Evolutionary conservation across 305 asterid genomes (phyloP), one percentile per base, ranked within the genome.

Genomic region (Withania somnifera): DNA sequence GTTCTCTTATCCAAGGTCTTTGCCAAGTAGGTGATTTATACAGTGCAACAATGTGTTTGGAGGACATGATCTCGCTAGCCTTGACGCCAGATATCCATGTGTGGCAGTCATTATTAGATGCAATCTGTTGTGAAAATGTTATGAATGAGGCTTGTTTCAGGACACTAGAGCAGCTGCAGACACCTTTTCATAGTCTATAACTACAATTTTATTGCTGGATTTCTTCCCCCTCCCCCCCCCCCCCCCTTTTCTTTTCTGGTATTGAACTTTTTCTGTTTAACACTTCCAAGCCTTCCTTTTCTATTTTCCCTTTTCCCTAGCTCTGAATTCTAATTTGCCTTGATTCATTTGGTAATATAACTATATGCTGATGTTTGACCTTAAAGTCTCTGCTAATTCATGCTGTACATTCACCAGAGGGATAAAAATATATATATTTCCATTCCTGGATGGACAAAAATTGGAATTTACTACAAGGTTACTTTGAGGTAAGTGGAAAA

Each of bases 61-160:
- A 95, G 84, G 97, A 95, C 92, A 94, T 95, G 97, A 86, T 90
- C 73, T 90, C 90, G 81, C 92, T 92, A 84, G 93, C 88, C 77
- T 90, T 89, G 84, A 34, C 86, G 28, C 99, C 99, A n/a, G 87
- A 89, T 36, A 30, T 64, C 20, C 88, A 89, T 15, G 92, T 88
- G 4, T 95, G 98, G 98, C 69, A 57, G 82, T 88, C 95, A 9
- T 86, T 94, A 76, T 91, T 93, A 58, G 84, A 92, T 76, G 85
- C 91, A 82, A 81, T 91, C 63, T 94, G 95, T 87, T 69, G 64
- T 84, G 91, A 82, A 77, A 54, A 34, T 32, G 52, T 15, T 24
- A 38, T 68, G 32, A 68, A 68, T 38, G 77, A 38, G 77, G 19
- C 53, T 68, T 68, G 11, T 36, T 68, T 68, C 32, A 68, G 38